Percentiles rank a stretch among this genome's conserved stretches.
These are phyloP conservation scores for Verticillium longisporum DNA, from an alignment of 2,329 filamentous ascomycete genomes.

Conservation along the genomic window DNA sequence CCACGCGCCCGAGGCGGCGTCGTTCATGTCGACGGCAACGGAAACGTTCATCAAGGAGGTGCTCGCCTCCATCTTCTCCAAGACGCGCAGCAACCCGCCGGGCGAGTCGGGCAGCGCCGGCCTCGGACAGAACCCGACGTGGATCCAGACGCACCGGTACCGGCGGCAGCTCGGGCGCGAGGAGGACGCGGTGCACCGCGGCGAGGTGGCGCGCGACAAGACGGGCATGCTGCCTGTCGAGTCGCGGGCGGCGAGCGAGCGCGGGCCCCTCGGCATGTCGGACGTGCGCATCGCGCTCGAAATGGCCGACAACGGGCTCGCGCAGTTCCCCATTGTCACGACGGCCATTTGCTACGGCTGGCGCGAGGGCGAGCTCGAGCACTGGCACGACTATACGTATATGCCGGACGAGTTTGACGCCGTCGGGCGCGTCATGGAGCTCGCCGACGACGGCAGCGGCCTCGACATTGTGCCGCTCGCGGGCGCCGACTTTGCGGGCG, in stretches of 20 bases:
- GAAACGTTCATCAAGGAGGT: slow-evolving; percentile 64
- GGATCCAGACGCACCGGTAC: slow-evolving; percentile 76
- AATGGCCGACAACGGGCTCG: slow-evolving; percentile 68
- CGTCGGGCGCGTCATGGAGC: slow-evolving; percentile 13
- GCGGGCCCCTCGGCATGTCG: slow-evolving; percentile 66
- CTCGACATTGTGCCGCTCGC: slow-evolving; percentile 21
- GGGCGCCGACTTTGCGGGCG: slow-evolving; percentile 22
- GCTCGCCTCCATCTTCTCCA: slow-evolving; percentile 55
- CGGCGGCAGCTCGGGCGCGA: slow-evolving; percentile 67
- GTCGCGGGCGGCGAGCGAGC: slow-evolving; percentile 65
- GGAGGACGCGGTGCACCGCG: slow-evolving; percentile 65
- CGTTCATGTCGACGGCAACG: slow-evolving; percentile 58
- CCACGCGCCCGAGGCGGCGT: slow-evolving; percentile 52
- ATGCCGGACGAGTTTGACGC: slow-evolving; percentile 21
- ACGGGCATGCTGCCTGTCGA: slow-evolving; percentile 76
- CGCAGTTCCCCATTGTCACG: slow-evolving; percentile 69
- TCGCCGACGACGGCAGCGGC: slow-evolving; percentile 5
- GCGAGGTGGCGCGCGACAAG: slow-evolving; percentile 67
- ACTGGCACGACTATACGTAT: slow-evolving; percentile 55
- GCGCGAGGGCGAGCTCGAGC: slow-evolving; percentile 69
- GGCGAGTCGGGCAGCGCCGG: slow-evolving; percentile 55
- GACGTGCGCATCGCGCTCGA: slow-evolving; percentile 73
- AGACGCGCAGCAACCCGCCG: slow-evolving; percentile 58
- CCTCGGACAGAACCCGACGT: slow-evolving; percentile 58
- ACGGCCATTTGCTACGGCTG: slow-evolving; percentile 65